Evolutionary conservation across 1,139 yeast species (phyloP), one percentile per base, ranked within the genome.

Genomic region (Hemisphaericaspora subhashii): DNA sequence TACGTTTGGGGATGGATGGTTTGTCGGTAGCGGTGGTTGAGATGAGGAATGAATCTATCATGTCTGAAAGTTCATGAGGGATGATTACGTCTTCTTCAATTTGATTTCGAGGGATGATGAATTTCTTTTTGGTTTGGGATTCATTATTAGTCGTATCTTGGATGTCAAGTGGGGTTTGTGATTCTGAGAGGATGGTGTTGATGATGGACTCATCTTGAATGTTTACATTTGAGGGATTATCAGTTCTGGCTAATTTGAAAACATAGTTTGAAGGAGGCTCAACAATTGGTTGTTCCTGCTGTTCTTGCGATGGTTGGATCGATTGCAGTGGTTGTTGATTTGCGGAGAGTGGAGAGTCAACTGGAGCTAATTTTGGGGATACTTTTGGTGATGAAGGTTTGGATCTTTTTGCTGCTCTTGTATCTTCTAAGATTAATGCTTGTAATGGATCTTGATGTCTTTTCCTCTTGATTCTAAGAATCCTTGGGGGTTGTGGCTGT

Each of bases 391-490:
- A 58, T 5, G 67, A 57, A 1, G 71, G 70, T 45, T 74, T 73
- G 12, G 78, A 65, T 37, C 77, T 55, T 48, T 78, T 78, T 27
- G 62, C 66, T 36, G 51, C 54, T 38, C 63, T 63, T 42, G 56
- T 60, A 52, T 65, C 66, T 51, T 68, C 71, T 38, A 70, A 51
- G 40, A 72, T 66, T 48, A 90, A 70, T 0, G 96, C 95, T 50
- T 86, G 88, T 17, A 90, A 71, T 1, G 96, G 95, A 48, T 86
- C 96, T 53, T 87, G 94, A 40, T 81, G 82, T 44, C 96, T 73
- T 55, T 85, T 83, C 46, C 98, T 74, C 62, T 90, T 90, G 58
- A 90, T 84, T 43, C 96, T 73, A 37, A 89, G 79, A 14, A 85
- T 70, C 41, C 72, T 72, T 2, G 89, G 90, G 8, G 72, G 74